Base-by-base conservation (phyloP, 2,329 filamentous ascomycete genomes). In the Penicillium sp. region DNA sequence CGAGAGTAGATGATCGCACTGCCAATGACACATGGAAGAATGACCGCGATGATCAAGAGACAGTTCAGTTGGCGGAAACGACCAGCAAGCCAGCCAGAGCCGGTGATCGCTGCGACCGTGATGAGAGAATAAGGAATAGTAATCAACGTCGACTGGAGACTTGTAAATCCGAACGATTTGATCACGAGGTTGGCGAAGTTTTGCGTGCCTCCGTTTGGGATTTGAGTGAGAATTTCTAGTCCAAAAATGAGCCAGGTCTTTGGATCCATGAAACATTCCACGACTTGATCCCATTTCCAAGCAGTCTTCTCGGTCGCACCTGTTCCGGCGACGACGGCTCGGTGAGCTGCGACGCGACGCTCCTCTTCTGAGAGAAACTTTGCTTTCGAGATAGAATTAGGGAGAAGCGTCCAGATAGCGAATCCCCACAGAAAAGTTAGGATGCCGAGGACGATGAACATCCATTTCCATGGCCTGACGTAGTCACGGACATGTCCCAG, bases 191-290 rank as follows among this genome's bases (percentile, higher is more conserved):
- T 67, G 24, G 60, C 56, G 18, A 87, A 87, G 64, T 81, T 83
- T 64, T 84, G 82, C 0, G 83, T 85, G 24, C 86, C 85, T 35
- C 85, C 85, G 60, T 87, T 88, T 41, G 86, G 85, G 24, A 88
- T 86, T 39, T 69, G 64, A 0, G 79, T 82, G 2, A 83, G 70
- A 4, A 87, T 60, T 22, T 81, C 78, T 22, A 88, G 79, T 2
- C 74, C 75, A 58, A 85, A 79, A 47, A 88, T 78, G 50, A 87
- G 73, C 84, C 84, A 88, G 0, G 84, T 85, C 69, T 87, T 87
- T 3, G 83, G 83, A 62, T 87, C 85, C 10, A 76, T 54, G 0
- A 87, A 68, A 50, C 83, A 85, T 69, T 87, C 85, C 5, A 70
- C 58, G 31, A 80, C 72, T 65, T 88, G 85, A 2, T 79, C 73